phyloP scores from a whole-genome alignment of 2,329 filamentous ascomycete genomes.

The Dothidotthia symphoricarpi region DNA sequence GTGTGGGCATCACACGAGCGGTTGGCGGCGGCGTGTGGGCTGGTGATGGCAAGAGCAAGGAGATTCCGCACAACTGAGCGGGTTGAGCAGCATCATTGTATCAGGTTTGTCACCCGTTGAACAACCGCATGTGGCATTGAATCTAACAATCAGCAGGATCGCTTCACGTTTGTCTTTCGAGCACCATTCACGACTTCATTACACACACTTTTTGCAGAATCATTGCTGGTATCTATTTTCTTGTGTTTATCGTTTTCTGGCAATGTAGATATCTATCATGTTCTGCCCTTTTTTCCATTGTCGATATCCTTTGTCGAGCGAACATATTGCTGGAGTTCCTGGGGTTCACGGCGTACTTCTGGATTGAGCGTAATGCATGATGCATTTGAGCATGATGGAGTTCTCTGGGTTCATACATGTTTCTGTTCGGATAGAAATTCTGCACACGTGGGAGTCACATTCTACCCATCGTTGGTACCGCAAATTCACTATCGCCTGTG shows the following conservation, averaged over 20 bases:
- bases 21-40: conserved; percentile 51
- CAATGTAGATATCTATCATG: conserved; percentile 18
- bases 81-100: conserved; percentile 7
- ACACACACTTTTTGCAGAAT: background rate
- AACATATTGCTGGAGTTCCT: conserved; percentile 2
- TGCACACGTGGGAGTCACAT: no score
- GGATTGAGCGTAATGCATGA: conserved; percentile 6
- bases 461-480: no score
- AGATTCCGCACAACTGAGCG: conserved; percentile 29
- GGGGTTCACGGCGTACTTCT: conserved; percentile 10
- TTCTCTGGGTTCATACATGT: no score
- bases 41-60: conserved; percentile 38
- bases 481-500: no score
- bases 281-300: conserved; percentile 2
- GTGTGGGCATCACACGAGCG: conserved; percentile 50
- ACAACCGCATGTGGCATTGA: background rate
- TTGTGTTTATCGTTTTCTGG: conserved; percentile 11
- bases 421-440: no score
- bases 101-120: conserved; percentile 6
- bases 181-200: conserved; percentile 1
- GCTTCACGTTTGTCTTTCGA: conserved; percentile 3
- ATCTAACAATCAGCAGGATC: conserved; percentile 6
- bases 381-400: conserved; percentile 5
- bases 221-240: conserved; percentile 14
- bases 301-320: conserved; percentile 5